Base-by-base conservation (phyloP, 495 filamentous ascomycete genomes). In the Penicillium verhagenii region DNA sequence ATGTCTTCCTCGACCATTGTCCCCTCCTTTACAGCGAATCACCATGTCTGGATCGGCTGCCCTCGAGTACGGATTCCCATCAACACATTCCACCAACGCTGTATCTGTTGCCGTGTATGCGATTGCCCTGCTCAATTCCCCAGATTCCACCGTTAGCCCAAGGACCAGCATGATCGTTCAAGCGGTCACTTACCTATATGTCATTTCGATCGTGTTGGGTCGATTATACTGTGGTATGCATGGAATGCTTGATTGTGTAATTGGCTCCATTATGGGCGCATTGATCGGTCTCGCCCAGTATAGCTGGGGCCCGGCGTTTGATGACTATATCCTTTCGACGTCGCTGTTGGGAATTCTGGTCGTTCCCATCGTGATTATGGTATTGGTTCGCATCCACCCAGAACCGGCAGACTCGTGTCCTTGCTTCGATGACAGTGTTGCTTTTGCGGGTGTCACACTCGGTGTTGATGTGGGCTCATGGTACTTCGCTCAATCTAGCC, bases 211-310 rank as follows among this genome's bases (percentile, higher is more conserved):
- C 58, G 77, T 96, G 23, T 61, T 97, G 50, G 94, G 94, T 19
- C 83, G 94, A 42, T 73, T 98, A 20, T 97, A 97, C 72, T 97
- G 94, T 66, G 94, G 94, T 47, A 98, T 98, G 94, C 94, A 98
- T 72, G 94, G 94, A 31, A 94, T 98, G 72, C 75, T 96, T 37
- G 94, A 98, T 69, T 90, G 96, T 11, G 71, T 90, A 13, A 65
- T 92, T 57, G 94, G 94, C 2, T 88, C 83, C 47, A 56, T 82
- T 18, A 77, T 97, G 49, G 94, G 92, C 16, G 84, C 85, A 11
- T 60, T 78, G 16, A 71, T 90, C 16, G 80, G 90, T 2, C 68
- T 87, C 18, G 61, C 88, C 33, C 91, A 96, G 67, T 91, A 86
- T 60, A 65, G 82, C 47, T 91, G 82, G 63, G 90, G 86, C 13